Evolutionary conservation across 2,329 filamentous ascomycete genomes (phyloP).

Genomic region (Aspergillus glaucus): DNA sequence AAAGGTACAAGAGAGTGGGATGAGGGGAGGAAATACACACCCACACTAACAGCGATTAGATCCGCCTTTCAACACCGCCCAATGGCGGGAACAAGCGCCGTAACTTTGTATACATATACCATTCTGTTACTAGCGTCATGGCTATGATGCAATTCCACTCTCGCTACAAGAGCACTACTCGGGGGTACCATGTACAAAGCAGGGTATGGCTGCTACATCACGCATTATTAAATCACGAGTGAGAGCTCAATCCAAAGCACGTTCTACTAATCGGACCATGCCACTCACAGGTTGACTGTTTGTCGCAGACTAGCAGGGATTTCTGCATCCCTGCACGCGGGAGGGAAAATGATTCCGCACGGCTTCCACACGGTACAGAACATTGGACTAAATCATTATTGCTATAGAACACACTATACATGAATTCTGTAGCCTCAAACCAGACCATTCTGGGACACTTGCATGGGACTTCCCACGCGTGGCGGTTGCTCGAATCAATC

Average conservation of each 20-base stretch:
- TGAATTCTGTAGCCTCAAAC: not conserved
- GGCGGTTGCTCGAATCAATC: not conserved
- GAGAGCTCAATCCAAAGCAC: no score
- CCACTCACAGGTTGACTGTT: not conserved
- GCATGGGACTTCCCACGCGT: not conserved
- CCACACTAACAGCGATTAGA: constrained; percentile 10
- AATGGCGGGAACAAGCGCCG: constrained; percentile 14
- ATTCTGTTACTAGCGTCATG: not conserved
- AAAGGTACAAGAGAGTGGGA: not conserved
- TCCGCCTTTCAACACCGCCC: constrained; percentile 10
- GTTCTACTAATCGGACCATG: not conserved
- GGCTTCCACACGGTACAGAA: not conserved
- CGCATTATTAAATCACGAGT: no score
- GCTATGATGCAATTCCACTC: not conserved
- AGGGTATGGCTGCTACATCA: no score
- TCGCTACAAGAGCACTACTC: no score
- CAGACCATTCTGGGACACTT: not conserved
- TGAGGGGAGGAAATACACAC: not conserved
- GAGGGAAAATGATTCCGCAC: not conserved
- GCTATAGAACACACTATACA: not conserved
- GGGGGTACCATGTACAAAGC: no score
- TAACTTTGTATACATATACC: not conserved
- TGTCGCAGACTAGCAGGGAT: not conserved
- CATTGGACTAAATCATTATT: no score
- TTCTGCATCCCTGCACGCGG: not conserved